Evolutionary conservation across 495 filamentous ascomycete species (phyloP).

Genomic region (Penicillium subrubescens): DNA sequence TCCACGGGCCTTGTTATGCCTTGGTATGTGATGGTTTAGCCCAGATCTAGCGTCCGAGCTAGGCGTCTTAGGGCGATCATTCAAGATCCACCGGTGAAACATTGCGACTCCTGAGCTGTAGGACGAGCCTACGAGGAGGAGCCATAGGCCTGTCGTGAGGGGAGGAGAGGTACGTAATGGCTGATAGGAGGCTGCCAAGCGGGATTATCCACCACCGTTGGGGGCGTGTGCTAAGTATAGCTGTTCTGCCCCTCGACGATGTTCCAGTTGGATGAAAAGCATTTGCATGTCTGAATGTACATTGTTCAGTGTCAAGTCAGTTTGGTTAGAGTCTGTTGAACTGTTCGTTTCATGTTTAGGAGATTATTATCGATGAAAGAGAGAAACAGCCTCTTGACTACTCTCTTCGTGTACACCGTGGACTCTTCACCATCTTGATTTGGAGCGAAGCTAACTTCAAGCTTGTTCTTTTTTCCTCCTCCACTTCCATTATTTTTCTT

Average conservation of each 20-base stretch:
- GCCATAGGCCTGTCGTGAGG: conserved; percentile 1
- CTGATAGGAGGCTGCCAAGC: neutral
- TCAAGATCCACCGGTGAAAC: conserved; percentile 32
- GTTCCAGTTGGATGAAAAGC: too few relatives aligned
- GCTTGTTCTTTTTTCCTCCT: neutral
- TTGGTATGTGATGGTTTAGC: conserved; percentile 18
- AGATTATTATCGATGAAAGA: neutral
- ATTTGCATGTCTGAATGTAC: too few relatives aligned
- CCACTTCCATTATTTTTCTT: neutral
- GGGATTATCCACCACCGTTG: neutral
- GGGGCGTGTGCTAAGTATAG: conserved; percentile 6
- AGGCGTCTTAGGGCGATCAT: conserved; percentile 28
- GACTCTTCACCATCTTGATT: neutral
- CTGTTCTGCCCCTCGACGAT: neutral
- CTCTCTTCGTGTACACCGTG: neutral
- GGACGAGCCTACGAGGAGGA: neutral
- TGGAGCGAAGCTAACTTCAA: neutral
- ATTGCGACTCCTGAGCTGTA: conserved; percentile 18
- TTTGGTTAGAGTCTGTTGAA: neutral
- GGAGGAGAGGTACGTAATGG: conserved; percentile 28
- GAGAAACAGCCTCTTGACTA: neutral
- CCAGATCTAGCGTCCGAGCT: conserved; percentile 21
- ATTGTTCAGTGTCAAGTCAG: too few relatives aligned
- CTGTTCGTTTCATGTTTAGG: neutral
- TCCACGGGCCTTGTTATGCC: neutral